These are phyloP conservation scores for Flaveria linearis DNA, from an alignment of 129 eudicot genomes.

Conservation along the genomic window DNA sequence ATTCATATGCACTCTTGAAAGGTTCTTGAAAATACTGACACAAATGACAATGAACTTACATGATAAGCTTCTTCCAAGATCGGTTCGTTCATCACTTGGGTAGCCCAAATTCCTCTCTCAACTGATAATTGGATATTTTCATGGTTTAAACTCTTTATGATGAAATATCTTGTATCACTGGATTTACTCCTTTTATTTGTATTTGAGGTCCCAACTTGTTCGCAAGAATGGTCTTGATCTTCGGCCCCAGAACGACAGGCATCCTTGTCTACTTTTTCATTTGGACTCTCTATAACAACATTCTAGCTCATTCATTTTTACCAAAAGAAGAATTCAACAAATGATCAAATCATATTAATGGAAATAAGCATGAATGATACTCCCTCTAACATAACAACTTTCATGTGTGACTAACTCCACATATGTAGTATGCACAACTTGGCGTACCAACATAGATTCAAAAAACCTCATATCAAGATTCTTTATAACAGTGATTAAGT, in stretches of 20 bases:
- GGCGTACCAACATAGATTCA: neutral
- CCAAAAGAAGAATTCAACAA: slow-evolving; percentile 6
- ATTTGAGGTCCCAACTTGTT: slow-evolving; percentile 52
- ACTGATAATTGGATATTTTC: slow-evolving; percentile 76
- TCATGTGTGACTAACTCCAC: slow-evolving; percentile 3
- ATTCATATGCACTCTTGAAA: slow-evolving; percentile 26
- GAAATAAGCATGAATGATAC: neutral
- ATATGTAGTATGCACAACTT: neutral
- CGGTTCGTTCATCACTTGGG: slow-evolving; percentile 96
- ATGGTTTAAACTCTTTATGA: slow-evolving; percentile 87
- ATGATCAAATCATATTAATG: slow-evolving; percentile 25
- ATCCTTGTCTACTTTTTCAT: slow-evolving; percentile 53
- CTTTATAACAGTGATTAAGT: slow-evolving; percentile 18
- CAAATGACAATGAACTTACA: slow-evolving; percentile 45
- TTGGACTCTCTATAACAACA: slow-evolving; percentile 54
- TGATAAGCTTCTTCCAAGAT: slow-evolving; percentile 92
- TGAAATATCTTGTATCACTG: slow-evolving; percentile 65
- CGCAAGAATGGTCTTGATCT: slow-evolving; percentile 48
- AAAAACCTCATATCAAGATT: slow-evolving; percentile 3
- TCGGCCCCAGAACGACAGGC: slow-evolving; percentile 49
- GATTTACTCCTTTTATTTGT: slow-evolving; percentile 47
- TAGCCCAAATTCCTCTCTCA: slow-evolving; percentile 88
- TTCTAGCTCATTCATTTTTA: slow-evolving; percentile 36
- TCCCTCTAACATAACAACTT: neutral
- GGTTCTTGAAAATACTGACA: neutral